Conservation (phyloP, 306 rosid species). For the Crataegus laevigata region DNA sequence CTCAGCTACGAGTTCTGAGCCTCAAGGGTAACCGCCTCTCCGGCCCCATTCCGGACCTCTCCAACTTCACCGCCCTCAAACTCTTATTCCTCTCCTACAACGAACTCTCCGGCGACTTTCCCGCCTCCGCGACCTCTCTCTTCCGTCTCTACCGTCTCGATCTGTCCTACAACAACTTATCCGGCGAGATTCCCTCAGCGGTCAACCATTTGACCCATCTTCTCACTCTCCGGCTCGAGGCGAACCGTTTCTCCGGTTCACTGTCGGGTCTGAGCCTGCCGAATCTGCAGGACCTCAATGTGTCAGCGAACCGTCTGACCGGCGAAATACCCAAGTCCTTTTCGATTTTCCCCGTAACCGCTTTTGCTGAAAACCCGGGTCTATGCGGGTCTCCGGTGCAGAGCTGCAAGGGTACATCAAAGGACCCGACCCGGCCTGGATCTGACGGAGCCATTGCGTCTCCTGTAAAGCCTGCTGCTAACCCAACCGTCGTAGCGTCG, state of each 20-base stretch:
- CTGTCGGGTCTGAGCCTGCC: conserved; percentile 41
- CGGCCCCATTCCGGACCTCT: conserved; percentile 54
- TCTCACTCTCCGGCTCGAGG: conserved; percentile 60
- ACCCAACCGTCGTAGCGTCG: conserved; percentile 43
- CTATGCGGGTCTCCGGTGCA: conserved; percentile 62
- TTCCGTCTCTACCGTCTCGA: conserved; percentile 72
- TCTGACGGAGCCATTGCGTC: conserved; percentile 70
- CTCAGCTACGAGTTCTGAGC: conserved; percentile 71
- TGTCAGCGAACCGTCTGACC: conserved; percentile 47
- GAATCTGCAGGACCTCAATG: conserved; percentile 53
- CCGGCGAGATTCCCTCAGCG: conserved; percentile 50
- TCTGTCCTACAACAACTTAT: conserved; percentile 55
- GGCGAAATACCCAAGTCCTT: conserved; percentile 58
- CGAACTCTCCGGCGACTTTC: conserved; percentile 53
- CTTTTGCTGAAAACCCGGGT: conserved; percentile 42
- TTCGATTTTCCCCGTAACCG: conserved; percentile 44
- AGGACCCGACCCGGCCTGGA: conserved; percentile 63
- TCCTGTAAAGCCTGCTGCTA: conserved; percentile 33
- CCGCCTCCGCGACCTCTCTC: conserved; percentile 34
- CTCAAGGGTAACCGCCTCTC: conserved; percentile 59
- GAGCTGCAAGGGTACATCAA: conserved; percentile 23
- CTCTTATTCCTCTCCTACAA: conserved; percentile 66
- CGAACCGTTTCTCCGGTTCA: conserved; percentile 42
- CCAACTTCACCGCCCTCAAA: conserved; percentile 51
- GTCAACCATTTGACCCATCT: conserved; percentile 46